phyloP scores from a whole-genome alignment of 116 monocot genomes.

The Iris pallida region DNA sequence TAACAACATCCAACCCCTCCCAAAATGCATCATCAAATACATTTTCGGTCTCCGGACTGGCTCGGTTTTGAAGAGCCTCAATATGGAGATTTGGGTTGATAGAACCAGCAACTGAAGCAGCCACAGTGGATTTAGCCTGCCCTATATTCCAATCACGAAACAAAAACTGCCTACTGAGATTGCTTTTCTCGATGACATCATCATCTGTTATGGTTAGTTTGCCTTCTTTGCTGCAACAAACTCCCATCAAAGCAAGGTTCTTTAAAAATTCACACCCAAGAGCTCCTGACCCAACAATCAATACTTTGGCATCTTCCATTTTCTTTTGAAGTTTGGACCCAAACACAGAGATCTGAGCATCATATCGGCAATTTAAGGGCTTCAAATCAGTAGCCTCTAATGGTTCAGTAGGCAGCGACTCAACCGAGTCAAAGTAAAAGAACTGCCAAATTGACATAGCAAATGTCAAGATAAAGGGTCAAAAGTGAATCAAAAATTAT shows the following conservation, averaged over 20 bases:
- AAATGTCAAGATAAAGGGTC: not conserved
- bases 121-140: slow-evolving; percentile 57
- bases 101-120: slow-evolving; percentile 34
- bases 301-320: slow-evolving; percentile 48
- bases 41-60: slow-evolving; percentile 48
- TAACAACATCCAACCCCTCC: slow-evolving; percentile 47
- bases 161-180: slow-evolving; percentile 53
- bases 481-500: too few relatives aligned
- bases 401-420: slow-evolving; percentile 45
- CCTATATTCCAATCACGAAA: slow-evolving; percentile 66
- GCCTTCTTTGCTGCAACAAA: slow-evolving; percentile 47
- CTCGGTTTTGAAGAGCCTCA: slow-evolving; percentile 55
- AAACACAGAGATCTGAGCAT: slow-evolving; percentile 65
- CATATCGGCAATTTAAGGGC: slow-evolving; percentile 42
- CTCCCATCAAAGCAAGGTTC: slow-evolving; percentile 56
- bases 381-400: slow-evolving; percentile 44
- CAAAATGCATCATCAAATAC: slow-evolving; percentile 58
- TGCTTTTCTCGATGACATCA: slow-evolving; percentile 63
- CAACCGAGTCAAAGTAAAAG: slow-evolving; percentile 62
- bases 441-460: slow-evolving; percentile 28
- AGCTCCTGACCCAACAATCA: slow-evolving; percentile 58
- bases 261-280: slow-evolving; percentile 62
- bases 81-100: slow-evolving; percentile 44
- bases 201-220: slow-evolving; percentile 62
- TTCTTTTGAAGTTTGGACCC: slow-evolving; percentile 56